Percentiles rank a stretch among this genome's conserved stretches.
Evolutionary conservation across 2,329 filamentous ascomycete genomes (phyloP).

Genomic region (Alternaria sp.): DNA sequence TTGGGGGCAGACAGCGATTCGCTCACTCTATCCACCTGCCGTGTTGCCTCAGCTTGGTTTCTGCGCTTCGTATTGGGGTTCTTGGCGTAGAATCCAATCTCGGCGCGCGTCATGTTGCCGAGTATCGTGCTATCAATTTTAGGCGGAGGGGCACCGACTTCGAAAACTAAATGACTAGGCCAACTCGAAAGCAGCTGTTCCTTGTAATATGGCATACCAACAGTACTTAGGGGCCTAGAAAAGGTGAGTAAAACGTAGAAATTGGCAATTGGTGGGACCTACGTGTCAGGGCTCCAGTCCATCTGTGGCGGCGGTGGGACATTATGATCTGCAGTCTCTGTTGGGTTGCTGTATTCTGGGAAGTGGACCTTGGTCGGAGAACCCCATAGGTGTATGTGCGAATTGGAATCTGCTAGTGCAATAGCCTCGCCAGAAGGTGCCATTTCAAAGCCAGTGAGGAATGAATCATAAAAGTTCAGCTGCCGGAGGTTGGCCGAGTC

Average conservation of each 20-base stretch:
- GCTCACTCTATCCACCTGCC: slow-evolving; percentile 63
- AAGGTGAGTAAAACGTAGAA: no score
- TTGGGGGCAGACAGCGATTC: slow-evolving; percentile 78
- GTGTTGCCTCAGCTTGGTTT: slow-evolving; percentile 83
- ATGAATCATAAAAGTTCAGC: slow-evolving; percentile 73
- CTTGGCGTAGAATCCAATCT: slow-evolving; percentile 78
- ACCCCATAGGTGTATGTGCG: slow-evolving; percentile 84
- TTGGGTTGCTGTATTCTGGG: slow-evolving; percentile 77
- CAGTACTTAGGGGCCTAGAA: slow-evolving; percentile 59
- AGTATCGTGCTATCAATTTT: slow-evolving; percentile 76
- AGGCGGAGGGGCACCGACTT: slow-evolving; percentile 80
- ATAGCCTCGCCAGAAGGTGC: slow-evolving; percentile 87
- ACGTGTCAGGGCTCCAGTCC: slow-evolving; percentile 76
- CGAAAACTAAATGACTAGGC: slow-evolving; percentile 82
- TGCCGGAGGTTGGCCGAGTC: slow-evolving; percentile 86
- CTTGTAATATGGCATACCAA: slow-evolving; percentile 94
- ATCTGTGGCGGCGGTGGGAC: slow-evolving; percentile 64
- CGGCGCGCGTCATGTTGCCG: slow-evolving; percentile 70
- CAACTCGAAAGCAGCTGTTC: slow-evolving; percentile 87
- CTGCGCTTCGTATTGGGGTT: slow-evolving; percentile 76
- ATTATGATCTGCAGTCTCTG: slow-evolving; percentile 72
- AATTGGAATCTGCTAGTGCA: slow-evolving; percentile 79
- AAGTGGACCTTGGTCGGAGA: slow-evolving; percentile 86
- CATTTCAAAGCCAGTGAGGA: slow-evolving; percentile 81
- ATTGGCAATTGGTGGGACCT: slow-evolving; percentile 38